Percentiles rank a stretch among this genome's conserved stretches.
Conservation (phyloP, 495 filamentous ascomycete species). For the Usnea hakonensis region DNA sequence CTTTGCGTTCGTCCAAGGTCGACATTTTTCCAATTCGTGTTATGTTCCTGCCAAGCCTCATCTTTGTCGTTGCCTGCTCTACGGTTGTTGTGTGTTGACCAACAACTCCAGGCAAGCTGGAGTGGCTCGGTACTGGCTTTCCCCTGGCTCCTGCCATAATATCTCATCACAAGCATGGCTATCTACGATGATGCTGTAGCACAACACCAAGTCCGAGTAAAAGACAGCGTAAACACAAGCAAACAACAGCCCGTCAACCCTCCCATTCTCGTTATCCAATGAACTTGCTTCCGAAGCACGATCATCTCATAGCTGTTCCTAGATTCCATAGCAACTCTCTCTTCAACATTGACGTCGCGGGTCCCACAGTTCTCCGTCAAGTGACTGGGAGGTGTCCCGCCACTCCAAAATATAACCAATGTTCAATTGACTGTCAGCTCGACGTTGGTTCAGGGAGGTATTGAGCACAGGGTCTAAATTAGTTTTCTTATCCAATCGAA, state of each 20-base stretch:
- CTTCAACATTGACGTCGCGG: neutral
- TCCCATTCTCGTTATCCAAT: neutral
- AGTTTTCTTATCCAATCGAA: neutral
- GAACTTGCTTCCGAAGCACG: neutral
- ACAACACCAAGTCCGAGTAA: neutral
- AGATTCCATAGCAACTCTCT: neutral
- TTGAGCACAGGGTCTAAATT: neutral
- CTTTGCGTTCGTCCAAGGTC: neutral
- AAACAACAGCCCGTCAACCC: neutral
- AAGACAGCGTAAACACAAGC: conserved; percentile 3
- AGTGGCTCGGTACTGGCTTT: conserved; percentile 3
- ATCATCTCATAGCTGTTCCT: neutral
- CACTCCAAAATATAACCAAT: neutral
- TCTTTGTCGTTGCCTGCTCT: conserved; percentile 2
- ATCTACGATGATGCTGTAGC: conserved; percentile 12
- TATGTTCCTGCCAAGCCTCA: neutral
- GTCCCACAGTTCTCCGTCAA: neutral
- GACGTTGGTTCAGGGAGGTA: neutral
- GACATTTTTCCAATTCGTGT: neutral
- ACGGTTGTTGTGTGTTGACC: conserved; percentile 10
- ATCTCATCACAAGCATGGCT: conserved; percentile 14
- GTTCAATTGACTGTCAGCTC: neutral
- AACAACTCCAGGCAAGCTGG: conserved; percentile 2
- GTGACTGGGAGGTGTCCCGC: neutral
- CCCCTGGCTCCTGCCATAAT: conserved; percentile 10